A percentile compares a stretch with the other conserved stretches of the same genome.
These are phyloP conservation scores for Alisma plantagoaquatica DNA, from an alignment of 106 monocot species.

Conservation along the genomic window DNA sequence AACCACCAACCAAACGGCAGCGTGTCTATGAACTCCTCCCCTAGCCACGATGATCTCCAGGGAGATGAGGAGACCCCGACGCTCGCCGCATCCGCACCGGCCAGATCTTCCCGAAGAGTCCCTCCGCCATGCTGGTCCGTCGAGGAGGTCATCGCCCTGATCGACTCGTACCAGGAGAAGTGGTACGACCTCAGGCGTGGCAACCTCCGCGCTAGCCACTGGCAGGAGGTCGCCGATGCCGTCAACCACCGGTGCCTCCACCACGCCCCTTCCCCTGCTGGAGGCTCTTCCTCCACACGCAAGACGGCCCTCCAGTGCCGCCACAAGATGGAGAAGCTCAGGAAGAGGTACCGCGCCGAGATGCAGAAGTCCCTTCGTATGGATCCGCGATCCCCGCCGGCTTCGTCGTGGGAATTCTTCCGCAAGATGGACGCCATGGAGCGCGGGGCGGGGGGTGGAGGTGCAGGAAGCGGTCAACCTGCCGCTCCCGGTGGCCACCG, in stretches of 20 bases:
- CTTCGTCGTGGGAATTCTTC: too few species aligned
- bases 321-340: slow-evolving; percentile 25
- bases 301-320: slow-evolving; percentile 97
- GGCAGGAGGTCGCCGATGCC: slow-evolving; percentile 70
- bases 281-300: not conserved
- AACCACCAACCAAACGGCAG: slow-evolving; percentile 1
- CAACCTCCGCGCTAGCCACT: slow-evolving; percentile 72
- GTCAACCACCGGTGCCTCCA: slow-evolving; percentile 20
- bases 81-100: slow-evolving; percentile 7
- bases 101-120: slow-evolving; percentile 27
- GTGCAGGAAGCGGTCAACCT: too few species aligned
- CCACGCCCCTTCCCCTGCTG: too few species aligned
- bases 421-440: too few species aligned
- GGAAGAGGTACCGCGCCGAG: slow-evolving; percentile 12
- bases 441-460: too few species aligned
- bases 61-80: slow-evolving; percentile 6
- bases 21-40: slow-evolving; percentile 3
- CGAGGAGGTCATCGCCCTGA: slow-evolving; percentile 83
- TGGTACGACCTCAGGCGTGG: slow-evolving; percentile 64
- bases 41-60: not conserved
- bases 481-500: too few species aligned
- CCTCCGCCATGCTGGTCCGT: slow-evolving; percentile 91
- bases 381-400: too few species aligned
- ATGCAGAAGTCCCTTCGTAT: too few species aligned
- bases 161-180: slow-evolving; percentile 72